These are phyloP conservation scores for Thermomucor indicae-seudaticae DNA, from an alignment of 371 early-diverging fungal species.

Conservation along the genomic window DNA sequence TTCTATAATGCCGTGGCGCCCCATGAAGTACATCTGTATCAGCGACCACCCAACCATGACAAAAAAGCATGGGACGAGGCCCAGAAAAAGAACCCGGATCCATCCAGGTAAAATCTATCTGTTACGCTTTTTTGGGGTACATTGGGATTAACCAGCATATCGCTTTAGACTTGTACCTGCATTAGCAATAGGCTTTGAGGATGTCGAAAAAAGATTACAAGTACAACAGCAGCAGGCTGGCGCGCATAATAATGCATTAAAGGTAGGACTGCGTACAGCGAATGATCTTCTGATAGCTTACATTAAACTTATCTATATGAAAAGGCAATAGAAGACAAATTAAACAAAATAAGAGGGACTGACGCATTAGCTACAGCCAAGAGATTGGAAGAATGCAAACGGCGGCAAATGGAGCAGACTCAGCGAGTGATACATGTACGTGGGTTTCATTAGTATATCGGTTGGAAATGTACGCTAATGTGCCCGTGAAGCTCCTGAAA, in stretches of 20 bases:
- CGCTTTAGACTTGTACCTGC: conserved; percentile 65
- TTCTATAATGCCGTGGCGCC: conserved; percentile 90
- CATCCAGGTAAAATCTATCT: conserved; percentile 47
- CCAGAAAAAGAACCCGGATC: conserved; percentile 79
- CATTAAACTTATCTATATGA: not conserved
- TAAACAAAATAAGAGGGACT: conserved; percentile 62
- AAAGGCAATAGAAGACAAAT: conserved; percentile 53
- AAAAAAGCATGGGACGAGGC: conserved; percentile 80
- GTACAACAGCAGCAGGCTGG: conserved; percentile 62
- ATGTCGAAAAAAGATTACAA: conserved; percentile 77
- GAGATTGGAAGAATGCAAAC: conserved; percentile 66
- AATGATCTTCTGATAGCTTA: not conserved
- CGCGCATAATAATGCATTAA: conserved; percentile 25
- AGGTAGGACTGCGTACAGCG: conserved; percentile 18
- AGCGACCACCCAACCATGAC: conserved; percentile 70
- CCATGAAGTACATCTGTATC: conserved; percentile 72
- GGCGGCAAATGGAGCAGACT: conserved; percentile 70
- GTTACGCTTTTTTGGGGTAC: not conserved
- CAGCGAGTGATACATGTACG: conserved; percentile 68
- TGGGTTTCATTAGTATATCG: not conserved
- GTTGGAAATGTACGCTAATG: not conserved
- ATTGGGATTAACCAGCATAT: not conserved
- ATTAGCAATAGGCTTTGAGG: conserved; percentile 84
- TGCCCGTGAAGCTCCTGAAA: conserved; percentile 67
- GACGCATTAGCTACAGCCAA: conserved; percentile 58